These are phyloP conservation scores for Oidium heveae DNA, from an alignment of 2,329 filamentous ascomycete species.

Conservation along the genomic window DNA sequence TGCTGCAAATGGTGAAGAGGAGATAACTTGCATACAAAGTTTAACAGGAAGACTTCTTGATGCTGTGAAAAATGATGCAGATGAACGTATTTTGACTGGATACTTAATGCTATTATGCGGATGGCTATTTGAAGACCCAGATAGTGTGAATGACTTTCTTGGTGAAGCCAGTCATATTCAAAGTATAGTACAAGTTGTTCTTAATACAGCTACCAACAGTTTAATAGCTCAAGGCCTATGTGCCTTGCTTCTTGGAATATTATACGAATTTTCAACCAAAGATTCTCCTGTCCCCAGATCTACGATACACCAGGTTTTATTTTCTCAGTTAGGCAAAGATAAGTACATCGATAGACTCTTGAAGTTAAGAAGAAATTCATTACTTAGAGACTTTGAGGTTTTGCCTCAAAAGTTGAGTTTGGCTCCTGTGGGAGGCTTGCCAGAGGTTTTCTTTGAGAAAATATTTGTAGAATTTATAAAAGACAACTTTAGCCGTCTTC, in stretches of 20 bases:
- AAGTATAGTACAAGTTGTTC: conserved; percentile 48
- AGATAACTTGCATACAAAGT: conserved; percentile 79
- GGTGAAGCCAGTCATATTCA: conserved; percentile 84
- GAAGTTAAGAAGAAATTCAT: conserved; percentile 49
- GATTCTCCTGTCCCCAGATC: conserved; percentile 73
- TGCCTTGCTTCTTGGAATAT: conserved; percentile 59
- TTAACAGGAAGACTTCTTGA: conserved; percentile 67
- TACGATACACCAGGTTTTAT: conserved; percentile 56
- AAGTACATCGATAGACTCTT: conserved; percentile 64
- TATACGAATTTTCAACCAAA: conserved; percentile 94
- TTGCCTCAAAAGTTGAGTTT: conserved; percentile 40
- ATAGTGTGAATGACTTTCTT: conserved; percentile 79
- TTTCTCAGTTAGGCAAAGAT: conserved; percentile 56
- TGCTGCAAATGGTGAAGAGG: conserved; percentile 70
- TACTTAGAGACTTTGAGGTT: conserved; percentile 77
- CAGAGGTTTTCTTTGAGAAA: conserved; percentile 65
- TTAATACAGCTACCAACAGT: conserved; percentile 30
- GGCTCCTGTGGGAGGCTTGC: conserved; percentile 28
- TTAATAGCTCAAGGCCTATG: conserved; percentile 58
- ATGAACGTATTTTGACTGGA: conserved; percentile 55
- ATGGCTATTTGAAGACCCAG: conserved; percentile 81
- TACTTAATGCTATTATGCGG: conserved; percentile 74
- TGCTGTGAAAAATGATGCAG: conserved; percentile 48
- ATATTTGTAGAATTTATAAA: conserved; percentile 86
- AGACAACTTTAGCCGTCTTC: conserved; percentile 73